Conservation (phyloP, 768 basidiomycete species). For the Boletus rubroflammeus region DNA sequence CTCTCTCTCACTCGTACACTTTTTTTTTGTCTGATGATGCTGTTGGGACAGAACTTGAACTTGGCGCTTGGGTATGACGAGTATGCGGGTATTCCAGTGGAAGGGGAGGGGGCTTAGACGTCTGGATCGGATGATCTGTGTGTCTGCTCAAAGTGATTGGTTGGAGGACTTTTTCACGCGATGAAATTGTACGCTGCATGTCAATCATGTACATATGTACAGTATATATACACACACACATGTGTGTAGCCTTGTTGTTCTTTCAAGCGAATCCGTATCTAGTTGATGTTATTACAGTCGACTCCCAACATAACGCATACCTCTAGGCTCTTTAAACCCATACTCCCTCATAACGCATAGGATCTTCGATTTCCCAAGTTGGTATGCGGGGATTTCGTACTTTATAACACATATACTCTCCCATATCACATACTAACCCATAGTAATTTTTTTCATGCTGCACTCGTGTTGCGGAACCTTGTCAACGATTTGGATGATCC, state of each 20-base stretch:
- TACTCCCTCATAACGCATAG: no score
- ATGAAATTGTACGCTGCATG: neutral
- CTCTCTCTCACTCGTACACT: neutral
- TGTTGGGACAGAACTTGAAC: slow-evolving; percentile 72
- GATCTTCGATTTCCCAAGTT: no score
- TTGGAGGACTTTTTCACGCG: neutral
- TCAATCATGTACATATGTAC: neutral
- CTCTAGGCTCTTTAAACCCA: no score
- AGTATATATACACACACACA: no score
- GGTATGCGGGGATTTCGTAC: no score
- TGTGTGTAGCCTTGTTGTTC: neutral
- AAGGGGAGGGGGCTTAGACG: slow-evolving; percentile 7
- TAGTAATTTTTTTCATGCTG: no score
- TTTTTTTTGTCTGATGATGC: neutral
- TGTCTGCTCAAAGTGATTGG: neutral
- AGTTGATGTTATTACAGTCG: neutral
- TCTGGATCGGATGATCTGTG: neutral
- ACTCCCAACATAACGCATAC: no score
- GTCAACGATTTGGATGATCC: no score
- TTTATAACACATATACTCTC: no score
- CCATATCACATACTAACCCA: no score
- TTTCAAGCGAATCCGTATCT: neutral
- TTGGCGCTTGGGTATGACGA: slow-evolving; percentile 86
- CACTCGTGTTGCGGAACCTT: no score
- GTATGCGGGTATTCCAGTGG: slow-evolving; percentile 66